Evolutionary conservation across 768 basidiomycete species (phyloP).

Genomic region (Asterophora lycoperdoides): DNA sequence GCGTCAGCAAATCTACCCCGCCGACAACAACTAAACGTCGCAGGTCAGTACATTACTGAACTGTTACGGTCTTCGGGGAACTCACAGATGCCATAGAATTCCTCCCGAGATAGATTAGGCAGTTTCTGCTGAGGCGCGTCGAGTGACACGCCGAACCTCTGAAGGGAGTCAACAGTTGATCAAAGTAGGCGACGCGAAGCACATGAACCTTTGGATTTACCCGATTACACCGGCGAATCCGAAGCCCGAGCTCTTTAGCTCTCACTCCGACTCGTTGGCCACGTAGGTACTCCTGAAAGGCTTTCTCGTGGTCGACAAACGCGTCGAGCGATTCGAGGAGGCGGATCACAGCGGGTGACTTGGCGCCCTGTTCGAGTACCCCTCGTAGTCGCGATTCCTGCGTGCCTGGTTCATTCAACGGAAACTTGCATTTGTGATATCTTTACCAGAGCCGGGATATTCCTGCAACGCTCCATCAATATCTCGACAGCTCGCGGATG

Average conservation of each 20-base stretch:
- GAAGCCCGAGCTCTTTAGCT: conserved; percentile 24
- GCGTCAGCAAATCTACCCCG: conserved; percentile 28
- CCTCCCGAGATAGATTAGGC: conserved; percentile 32
- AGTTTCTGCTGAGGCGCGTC: conserved; percentile 25
- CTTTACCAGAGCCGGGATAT: conserved; percentile 26
- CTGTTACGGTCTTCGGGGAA: neutral
- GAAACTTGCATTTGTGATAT: no score
- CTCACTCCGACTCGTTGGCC: conserved; percentile 20
- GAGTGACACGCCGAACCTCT: conserved; percentile 34
- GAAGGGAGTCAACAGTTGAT: neutral
- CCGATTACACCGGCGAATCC: conserved; percentile 23
- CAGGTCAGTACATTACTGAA: conserved; percentile 3
- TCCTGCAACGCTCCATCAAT: conserved; percentile 30
- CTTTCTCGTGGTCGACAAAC: conserved; percentile 35
- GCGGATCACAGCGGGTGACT: conserved; percentile 32
- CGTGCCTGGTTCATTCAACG: no score
- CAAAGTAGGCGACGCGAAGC: neutral
- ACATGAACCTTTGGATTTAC: conserved; percentile 32
- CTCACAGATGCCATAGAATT: conserved; percentile 38
- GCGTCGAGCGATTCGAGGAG: conserved; percentile 36
- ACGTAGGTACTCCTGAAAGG: conserved; percentile 31
- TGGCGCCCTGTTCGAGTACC: conserved; percentile 25
- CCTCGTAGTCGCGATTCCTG: conserved; percentile 25
- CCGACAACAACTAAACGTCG: conserved; percentile 27
- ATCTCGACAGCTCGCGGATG: conserved; percentile 31